These are phyloP conservation scores for Glonium stellatum DNA, from an alignment of 495 filamentous ascomycete genomes.

Conservation along the genomic window DNA sequence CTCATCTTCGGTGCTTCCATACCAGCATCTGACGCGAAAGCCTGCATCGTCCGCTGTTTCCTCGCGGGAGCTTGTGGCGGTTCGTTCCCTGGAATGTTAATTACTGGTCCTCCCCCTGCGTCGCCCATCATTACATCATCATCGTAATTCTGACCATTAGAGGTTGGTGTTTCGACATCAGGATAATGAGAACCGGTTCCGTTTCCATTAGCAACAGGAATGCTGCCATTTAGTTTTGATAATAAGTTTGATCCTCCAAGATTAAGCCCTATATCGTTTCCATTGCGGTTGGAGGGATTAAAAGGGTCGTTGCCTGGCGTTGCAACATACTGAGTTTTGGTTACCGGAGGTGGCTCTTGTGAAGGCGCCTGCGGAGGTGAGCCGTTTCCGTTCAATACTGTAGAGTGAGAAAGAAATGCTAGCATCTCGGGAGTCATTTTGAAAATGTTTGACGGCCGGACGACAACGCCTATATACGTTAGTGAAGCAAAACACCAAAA, in stretches of 20 bases:
- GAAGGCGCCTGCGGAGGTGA: neutral
- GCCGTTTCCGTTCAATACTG: constrained; percentile 7
- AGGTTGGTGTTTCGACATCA: constrained; percentile 35
- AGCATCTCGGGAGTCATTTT: constrained; percentile 64
- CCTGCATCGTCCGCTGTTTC: constrained; percentile 53
- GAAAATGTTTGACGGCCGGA: constrained; percentile 79
- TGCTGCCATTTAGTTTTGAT: constrained; percentile 28
- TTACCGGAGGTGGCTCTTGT: constrained; percentile 10
- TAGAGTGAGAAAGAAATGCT: constrained; percentile 39
- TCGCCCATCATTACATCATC: constrained; percentile 39
- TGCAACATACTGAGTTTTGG: constrained; percentile 25
- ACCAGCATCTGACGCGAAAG: constrained; percentile 44
- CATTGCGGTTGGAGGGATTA: constrained; percentile 23
- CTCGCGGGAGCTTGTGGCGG: constrained; percentile 63
- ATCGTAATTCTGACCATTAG: constrained; percentile 27
- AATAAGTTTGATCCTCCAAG: constrained; percentile 27
- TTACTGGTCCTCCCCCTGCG: constrained; percentile 19
- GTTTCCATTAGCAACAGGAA: constrained; percentile 17
- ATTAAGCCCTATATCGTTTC: constrained; percentile 27
- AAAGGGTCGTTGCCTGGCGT: constrained; percentile 37
- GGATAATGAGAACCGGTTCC: constrained; percentile 10
- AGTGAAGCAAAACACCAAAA: neutral
- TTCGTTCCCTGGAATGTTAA: constrained; percentile 38
- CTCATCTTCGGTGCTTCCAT: constrained; percentile 59
- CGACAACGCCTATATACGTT: constrained; percentile 13